A percentile compares a stretch with the other conserved stretches of the same genome.
phyloP scores from a whole-genome alignment of 2,329 filamentous ascomycete genomes.

The Trichoderma semiorbis region DNA sequence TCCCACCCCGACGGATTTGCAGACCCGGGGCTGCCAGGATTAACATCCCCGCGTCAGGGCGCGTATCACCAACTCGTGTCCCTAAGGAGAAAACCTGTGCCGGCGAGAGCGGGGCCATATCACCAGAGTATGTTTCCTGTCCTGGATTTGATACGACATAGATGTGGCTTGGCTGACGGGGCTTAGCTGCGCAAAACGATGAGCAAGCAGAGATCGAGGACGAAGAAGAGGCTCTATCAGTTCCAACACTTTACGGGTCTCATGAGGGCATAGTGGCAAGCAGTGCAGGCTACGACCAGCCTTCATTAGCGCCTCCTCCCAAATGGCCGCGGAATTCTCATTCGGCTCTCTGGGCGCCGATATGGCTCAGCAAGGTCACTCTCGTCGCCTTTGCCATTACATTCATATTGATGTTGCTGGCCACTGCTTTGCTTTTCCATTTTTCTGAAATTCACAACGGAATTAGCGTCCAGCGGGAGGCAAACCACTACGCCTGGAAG shows the following conservation, averaged over 20 bases:
- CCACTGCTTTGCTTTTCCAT: neutral
- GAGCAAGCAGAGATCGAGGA: neutral
- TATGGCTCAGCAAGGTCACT: neutral
- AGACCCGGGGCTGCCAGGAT: neutral
- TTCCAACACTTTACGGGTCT: neutral
- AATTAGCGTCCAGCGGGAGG: neutral
- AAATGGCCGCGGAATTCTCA: neutral
- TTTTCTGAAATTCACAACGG: neutral
- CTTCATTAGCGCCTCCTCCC: neutral
- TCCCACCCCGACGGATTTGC: neutral
- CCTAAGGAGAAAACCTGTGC: slow-evolving; percentile 1
- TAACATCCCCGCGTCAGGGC: slow-evolving; percentile 1
- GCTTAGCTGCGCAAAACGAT: neutral
- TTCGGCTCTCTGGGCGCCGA: neutral
- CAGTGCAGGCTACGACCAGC: neutral
- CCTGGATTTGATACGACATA: neutral
- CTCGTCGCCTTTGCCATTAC: neutral
- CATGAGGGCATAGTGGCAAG: neutral
- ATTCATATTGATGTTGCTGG: neutral
- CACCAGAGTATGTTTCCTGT: neutral
- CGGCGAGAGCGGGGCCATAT: slow-evolving; percentile 2
- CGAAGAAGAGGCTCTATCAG: neutral
- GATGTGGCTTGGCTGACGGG: neutral
- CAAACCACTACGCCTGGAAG: slow-evolving; percentile 13
- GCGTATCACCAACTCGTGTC: slow-evolving; percentile 10